phyloP scores from a whole-genome alignment of 1,139 yeast species.

The Hansenula sp. region DNA sequence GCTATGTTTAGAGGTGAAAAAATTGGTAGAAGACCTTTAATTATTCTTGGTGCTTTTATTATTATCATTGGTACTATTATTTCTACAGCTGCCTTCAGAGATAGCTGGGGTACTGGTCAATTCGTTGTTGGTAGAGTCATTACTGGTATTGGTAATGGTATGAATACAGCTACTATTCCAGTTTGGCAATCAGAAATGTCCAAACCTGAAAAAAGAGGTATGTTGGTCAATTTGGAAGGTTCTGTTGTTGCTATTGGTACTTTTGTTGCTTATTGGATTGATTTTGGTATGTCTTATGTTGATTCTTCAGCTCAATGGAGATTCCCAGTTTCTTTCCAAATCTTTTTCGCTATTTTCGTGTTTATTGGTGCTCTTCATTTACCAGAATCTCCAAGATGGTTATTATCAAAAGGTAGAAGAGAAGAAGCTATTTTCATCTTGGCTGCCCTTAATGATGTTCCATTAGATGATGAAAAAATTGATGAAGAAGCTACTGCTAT shows the following conservation, averaged over 20 bases:
- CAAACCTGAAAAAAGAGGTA: conserved; percentile 66
- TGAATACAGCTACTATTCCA: conserved; percentile 77
- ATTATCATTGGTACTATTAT: conserved; percentile 62
- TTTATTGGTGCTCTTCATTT: conserved; percentile 28
- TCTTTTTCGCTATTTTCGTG: conserved; percentile 34
- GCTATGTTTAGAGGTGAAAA: conserved; percentile 61
- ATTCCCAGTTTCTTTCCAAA: conserved; percentile 42
- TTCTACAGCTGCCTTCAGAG: conserved; percentile 43
- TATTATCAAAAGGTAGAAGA: conserved; percentile 43
- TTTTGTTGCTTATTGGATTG: conserved; percentile 71
- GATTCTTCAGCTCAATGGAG: conserved; percentile 46
- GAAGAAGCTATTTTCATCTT: conserved; percentile 34
- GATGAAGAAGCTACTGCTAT: conserved; percentile 40
- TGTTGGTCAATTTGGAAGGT: conserved; percentile 65
- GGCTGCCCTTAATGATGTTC: conserved; percentile 8
- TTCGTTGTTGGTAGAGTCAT: conserved; percentile 70
- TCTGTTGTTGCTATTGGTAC: conserved; percentile 71
- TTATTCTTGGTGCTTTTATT: conserved; percentile 53
- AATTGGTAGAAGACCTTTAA: conserved; percentile 57
- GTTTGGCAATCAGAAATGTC: conserved; percentile 82
- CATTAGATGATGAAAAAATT: conserved; percentile 16
- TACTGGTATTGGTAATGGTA: conserved; percentile 78
- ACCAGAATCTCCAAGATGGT: conserved; percentile 73
- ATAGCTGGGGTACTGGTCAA: conserved; percentile 57
- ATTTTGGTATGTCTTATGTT: conserved; percentile 64